Percentiles rank a stretch among this genome's conserved stretches.
phyloP scores from a whole-genome alignment of 495 filamentous ascomycete genomes.

The Podospora conica region DNA sequence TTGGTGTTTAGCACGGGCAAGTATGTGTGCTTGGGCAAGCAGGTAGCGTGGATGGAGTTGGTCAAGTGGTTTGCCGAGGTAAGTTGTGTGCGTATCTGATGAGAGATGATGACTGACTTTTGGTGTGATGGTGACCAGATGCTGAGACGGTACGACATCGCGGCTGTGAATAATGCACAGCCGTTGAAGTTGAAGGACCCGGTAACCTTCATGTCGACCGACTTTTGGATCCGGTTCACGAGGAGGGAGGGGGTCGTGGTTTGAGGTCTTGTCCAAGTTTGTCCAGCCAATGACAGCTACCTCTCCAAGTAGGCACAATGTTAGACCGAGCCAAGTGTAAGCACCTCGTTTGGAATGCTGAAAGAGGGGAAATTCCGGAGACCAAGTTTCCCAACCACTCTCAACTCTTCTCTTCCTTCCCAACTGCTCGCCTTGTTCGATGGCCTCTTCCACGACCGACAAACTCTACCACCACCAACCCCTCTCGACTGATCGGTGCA shows the following conservation, averaged over 20 bases:
- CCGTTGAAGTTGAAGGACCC: slow-evolving; percentile 24
- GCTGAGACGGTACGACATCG: slow-evolving; percentile 31
- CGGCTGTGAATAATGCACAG: slow-evolving; percentile 35
- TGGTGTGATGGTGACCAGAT: neutral
- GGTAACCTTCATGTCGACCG: neutral
- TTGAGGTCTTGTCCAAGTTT: too few species aligned
- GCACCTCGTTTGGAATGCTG: too few species aligned
- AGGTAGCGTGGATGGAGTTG: slow-evolving; percentile 34
- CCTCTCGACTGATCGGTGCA: too few species aligned
- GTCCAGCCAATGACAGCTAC: too few species aligned
- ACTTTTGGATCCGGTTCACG: slow-evolving; percentile 8
- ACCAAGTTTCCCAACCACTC: too few species aligned
- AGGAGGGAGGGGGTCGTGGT: neutral
- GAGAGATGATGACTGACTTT: neutral
- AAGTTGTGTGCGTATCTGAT: neutral
- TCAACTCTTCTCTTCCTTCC: too few species aligned
- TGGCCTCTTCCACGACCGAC: too few species aligned
- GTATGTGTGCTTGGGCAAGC: slow-evolving; percentile 33
- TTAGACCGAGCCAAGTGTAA: too few species aligned
- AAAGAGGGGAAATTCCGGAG: too few species aligned
- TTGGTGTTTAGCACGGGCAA: slow-evolving; percentile 26
- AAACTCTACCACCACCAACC: too few species aligned
- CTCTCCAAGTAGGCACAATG: too few species aligned
- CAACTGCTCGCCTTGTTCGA: too few species aligned
- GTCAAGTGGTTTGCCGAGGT: slow-evolving; percentile 31